Evolutionary conservation across 2,329 filamentous ascomycete species (phyloP).

Genomic region (Colletotrichum sp.): DNA sequence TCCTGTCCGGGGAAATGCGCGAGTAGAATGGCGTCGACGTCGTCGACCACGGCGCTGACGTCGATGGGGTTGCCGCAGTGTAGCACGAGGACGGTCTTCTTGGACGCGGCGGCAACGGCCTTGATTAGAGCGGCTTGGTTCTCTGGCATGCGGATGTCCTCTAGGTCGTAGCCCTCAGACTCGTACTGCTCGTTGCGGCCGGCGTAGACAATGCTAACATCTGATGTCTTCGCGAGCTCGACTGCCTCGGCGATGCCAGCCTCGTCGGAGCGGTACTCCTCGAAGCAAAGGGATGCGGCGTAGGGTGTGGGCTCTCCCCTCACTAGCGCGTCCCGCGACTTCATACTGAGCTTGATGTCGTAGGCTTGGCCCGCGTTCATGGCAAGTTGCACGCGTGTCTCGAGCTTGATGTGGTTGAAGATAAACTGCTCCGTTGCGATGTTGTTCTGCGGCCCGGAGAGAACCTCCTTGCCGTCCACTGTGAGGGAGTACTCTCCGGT

Average conservation of each 20-base stretch:
- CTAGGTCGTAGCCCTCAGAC: conserved; percentile 20
- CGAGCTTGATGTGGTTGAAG: conserved; percentile 24
- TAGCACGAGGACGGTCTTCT: not conserved
- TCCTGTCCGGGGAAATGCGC: conserved; percentile 21
- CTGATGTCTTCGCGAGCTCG: not conserved
- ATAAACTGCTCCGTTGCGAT: conserved; percentile 24
- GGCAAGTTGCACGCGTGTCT: conserved; percentile 10
- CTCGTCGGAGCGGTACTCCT: conserved; percentile 10
- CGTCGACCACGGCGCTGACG: conserved; percentile 14
- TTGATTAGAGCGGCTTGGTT: conserved; percentile 17
- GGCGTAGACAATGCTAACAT: conserved; percentile 19
- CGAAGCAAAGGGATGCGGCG: conserved; percentile 14
- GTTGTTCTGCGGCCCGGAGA: conserved; percentile 10
- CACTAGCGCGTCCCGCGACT: not conserved
- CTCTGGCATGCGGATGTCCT: conserved; percentile 12
- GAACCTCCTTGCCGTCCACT: conserved; percentile 15
- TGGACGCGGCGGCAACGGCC: conserved; percentile 12
- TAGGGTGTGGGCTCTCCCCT: conserved; percentile 16
- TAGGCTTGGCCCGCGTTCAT: conserved; percentile 13
- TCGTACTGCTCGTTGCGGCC: conserved; percentile 21
- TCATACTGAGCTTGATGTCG: conserved; percentile 15
- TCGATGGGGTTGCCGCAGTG: conserved; percentile 17
- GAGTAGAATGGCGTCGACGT: conserved; percentile 10
- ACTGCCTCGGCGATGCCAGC: conserved; percentile 9
- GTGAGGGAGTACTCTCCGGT: conserved; percentile 17